Evolutionary conservation across 2,329 filamentous ascomycete species (phyloP).

Genomic region (Alternaria novae-zelandiae): DNA sequence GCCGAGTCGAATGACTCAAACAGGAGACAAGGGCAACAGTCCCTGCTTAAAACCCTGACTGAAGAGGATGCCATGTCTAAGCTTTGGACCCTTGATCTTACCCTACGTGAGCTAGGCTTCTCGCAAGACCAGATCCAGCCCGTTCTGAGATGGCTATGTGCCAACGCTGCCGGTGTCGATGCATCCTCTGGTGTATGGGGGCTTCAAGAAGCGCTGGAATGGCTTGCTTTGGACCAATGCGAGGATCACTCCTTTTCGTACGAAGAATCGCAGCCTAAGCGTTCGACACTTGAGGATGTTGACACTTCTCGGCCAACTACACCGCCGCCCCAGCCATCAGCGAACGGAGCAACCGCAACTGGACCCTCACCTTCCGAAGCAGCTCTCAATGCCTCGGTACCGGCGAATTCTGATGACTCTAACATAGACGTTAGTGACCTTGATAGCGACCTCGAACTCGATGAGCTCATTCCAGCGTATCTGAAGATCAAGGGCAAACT

Average conservation of each 20-base stretch:
- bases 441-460: constrained; percentile 58
- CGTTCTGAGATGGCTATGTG: constrained; percentile 44
- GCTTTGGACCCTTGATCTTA: constrained; percentile 83
- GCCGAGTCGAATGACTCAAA: constrained; percentile 63
- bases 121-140: constrained; percentile 48
- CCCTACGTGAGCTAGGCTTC: constrained; percentile 73
- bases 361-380: background rate
- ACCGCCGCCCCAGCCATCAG: constrained; percentile 5
- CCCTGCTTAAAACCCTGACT: constrained; percentile 54
- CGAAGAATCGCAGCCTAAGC: constrained; percentile 50
- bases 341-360: background rate
- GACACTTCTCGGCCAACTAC: constrained; percentile 32
- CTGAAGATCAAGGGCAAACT: constrained; percentile 70
- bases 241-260: constrained; percentile 75
- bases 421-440: constrained; percentile 55
- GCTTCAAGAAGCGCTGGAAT: constrained; percentile 85
- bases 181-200: constrained; percentile 74
- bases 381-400: constrained; percentile 5
- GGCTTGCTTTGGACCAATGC: constrained; percentile 80
- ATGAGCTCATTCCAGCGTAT: constrained; percentile 71
- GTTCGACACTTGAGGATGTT: constrained; percentile 20
- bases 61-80: constrained; percentile 82
- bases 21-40: constrained; percentile 52
- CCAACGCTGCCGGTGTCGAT: constrained; percentile 52
- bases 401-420: constrained; percentile 22